A percentile compares a stretch with the other conserved stretches of the same genome.
Evolutionary conservation across 371 early-diverging fungal genomes (phyloP).

Genomic region (Entomophthora muscae): DNA sequence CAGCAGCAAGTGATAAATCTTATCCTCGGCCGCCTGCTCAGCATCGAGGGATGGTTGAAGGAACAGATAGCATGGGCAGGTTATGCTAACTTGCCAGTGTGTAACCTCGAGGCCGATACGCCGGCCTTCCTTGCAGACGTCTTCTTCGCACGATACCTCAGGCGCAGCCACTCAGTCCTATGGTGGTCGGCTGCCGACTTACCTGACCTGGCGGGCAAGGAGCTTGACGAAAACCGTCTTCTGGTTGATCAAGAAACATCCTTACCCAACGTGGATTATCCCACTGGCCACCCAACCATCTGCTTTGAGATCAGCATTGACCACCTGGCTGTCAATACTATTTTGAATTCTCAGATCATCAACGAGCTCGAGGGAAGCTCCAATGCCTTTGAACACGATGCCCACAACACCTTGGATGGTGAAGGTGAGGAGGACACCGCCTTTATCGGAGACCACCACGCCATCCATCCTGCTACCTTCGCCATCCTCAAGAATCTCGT

Average conservation of each 20-base stretch:
- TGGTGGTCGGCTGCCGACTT: constrained; percentile 74
- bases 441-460: background rate
- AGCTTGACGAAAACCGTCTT: constrained; percentile 54
- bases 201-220: constrained; percentile 84
- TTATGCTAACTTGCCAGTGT: constrained; percentile 74
- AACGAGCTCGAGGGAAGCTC: constrained; percentile 57
- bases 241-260: constrained; percentile 21
- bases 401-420: background rate
- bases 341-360: constrained; percentile 49
- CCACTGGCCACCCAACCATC: constrained; percentile 57
- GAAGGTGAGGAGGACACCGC: background rate
- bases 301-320: constrained; percentile 72
- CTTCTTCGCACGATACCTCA: constrained; percentile 57
- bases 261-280: constrained; percentile 48
- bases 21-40: constrained; percentile 53
- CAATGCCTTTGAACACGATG: constrained; percentile 28
- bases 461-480: constrained; percentile 35
- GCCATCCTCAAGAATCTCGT: constrained; percentile 53
- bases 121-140: constrained; percentile 64
- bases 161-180: constrained; percentile 51
- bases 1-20: constrained; percentile 41
- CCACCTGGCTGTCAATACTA: constrained; percentile 62
- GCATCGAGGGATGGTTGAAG: constrained; percentile 46
- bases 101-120: constrained; percentile 73
- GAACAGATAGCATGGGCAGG: constrained; percentile 58